Conservation (phyloP, 768 basidiomycete species). For the Suillus paluster region DNA sequence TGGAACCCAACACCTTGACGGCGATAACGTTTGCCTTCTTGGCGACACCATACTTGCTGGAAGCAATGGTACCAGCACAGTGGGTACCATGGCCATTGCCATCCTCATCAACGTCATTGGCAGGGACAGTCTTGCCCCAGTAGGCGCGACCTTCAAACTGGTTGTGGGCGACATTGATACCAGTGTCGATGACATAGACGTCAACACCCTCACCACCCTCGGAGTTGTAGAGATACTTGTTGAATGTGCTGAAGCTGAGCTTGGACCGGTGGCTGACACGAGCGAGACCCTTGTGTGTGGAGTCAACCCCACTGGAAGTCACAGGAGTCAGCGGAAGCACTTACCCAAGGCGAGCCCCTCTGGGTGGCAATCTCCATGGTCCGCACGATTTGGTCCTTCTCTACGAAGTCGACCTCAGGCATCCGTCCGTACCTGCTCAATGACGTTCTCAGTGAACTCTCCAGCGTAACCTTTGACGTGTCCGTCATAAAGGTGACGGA, state of each 20-base stretch:
- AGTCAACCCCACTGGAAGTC: constrained; percentile 17
- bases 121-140: constrained; percentile 94
- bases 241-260: constrained; percentile 83
- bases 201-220: constrained; percentile 92
- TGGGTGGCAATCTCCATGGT: constrained; percentile 56
- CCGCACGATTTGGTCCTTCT: constrained; percentile 92
- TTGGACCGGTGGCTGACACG: constrained; percentile 86
- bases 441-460: constrained; percentile 65
- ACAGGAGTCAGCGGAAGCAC: constrained; percentile 25
- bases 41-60: constrained; percentile 91
- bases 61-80: constrained; percentile 97
- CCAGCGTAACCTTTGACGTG: constrained; percentile 83
- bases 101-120: constrained; percentile 83
- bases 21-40: constrained; percentile 90
- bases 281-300: constrained; percentile 76
- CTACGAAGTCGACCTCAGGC: constrained; percentile 92
- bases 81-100: constrained; percentile 96
- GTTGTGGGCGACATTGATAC: constrained; percentile 83
- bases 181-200: constrained; percentile 87
- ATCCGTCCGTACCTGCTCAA: constrained; percentile 78
- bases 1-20: constrained; percentile 93
- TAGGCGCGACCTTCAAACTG: constrained; percentile 89
- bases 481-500: constrained; percentile 78
- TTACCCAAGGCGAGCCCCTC: constrained; percentile 85
- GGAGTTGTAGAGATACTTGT: constrained; percentile 72